phyloP scores from a whole-genome alignment of 768 basidiomycete species.

The Termitomyces heimii region DNA sequence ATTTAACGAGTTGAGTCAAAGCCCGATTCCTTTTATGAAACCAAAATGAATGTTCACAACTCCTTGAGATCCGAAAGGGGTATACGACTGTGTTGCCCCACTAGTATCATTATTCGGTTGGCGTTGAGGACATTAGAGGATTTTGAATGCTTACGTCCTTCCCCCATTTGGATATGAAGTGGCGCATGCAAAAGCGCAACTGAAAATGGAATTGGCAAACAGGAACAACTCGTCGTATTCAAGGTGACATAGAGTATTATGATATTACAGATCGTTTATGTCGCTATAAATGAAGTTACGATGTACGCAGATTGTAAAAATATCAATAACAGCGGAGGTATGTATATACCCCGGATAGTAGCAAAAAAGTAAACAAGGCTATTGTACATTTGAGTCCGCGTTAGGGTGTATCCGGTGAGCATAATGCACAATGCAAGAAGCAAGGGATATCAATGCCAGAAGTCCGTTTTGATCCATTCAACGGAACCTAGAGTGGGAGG shows the following conservation, averaged over 20 bases:
- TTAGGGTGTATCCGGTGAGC: not conserved
- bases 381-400: slow-evolving; percentile 8
- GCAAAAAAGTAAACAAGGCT: not conserved
- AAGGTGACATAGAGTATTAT: not conserved
- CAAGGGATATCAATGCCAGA: not conserved
- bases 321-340: not conserved
- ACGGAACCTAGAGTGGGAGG: not conserved
- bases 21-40: no score
- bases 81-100: no score
- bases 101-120: no score
- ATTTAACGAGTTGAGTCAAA: no score
- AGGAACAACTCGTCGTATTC: not conserved
- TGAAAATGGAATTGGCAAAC: not conserved
- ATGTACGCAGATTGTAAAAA: not conserved
- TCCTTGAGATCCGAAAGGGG: no score
- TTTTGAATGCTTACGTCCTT: not conserved
- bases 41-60: no score
- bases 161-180: not conserved
- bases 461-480: not conserved
- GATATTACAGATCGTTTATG: not conserved
- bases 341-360: not conserved
- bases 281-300: not conserved
- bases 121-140: not conserved
- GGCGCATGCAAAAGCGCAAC: not conserved
- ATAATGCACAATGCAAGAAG: not conserved